Percentiles rank a stretch among this genome's conserved stretches.
phyloP scores from a whole-genome alignment of 148 eudicot genomes.

The Talinum fruticosum region DNA sequence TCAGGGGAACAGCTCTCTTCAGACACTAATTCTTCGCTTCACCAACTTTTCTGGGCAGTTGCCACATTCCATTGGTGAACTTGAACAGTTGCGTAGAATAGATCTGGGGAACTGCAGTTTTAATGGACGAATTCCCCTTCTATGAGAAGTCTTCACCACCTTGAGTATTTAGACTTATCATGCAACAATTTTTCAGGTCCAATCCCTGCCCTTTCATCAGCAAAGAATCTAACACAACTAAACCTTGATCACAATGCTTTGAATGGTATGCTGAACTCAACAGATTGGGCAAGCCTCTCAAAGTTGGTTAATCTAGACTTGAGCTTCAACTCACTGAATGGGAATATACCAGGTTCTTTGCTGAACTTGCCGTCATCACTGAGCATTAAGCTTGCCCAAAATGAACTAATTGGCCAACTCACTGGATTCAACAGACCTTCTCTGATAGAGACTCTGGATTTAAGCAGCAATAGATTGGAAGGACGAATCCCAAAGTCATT shows the following conservation, averaged over 20 bases:
- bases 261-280: slow-evolving; percentile 33
- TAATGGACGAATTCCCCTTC: slow-evolving; percentile 15
- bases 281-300: slow-evolving; percentile 36
- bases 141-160: background rate
- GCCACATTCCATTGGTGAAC: slow-evolving; percentile 26
- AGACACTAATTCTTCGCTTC: slow-evolving; percentile 23
- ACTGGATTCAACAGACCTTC: slow-evolving; percentile 2
- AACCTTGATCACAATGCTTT: background rate
- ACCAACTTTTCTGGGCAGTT: slow-evolving; percentile 41
- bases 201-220: slow-evolving; percentile 30
- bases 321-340: slow-evolving; percentile 33
- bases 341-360: slow-evolving; percentile 43
- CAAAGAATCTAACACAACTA: slow-evolving; percentile 32
- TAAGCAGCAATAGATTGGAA: slow-evolving; percentile 39
- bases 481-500: slow-evolving; percentile 37
- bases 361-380: slow-evolving; percentile 26
- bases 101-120: slow-evolving; percentile 7
- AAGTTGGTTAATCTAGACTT: slow-evolving; percentile 33
- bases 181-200: slow-evolving; percentile 28
- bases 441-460: slow-evolving; percentile 30
- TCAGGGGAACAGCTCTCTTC: slow-evolving; percentile 19
- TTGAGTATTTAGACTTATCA: slow-evolving; percentile 28
- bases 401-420: slow-evolving; percentile 38
- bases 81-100: slow-evolving; percentile 17
- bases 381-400: slow-evolving; percentile 25